A percentile compares a stretch with the other conserved stretches of the same genome.
phyloP scores from a whole-genome alignment of 83 land plant species.

The Picea abies region DNA sequence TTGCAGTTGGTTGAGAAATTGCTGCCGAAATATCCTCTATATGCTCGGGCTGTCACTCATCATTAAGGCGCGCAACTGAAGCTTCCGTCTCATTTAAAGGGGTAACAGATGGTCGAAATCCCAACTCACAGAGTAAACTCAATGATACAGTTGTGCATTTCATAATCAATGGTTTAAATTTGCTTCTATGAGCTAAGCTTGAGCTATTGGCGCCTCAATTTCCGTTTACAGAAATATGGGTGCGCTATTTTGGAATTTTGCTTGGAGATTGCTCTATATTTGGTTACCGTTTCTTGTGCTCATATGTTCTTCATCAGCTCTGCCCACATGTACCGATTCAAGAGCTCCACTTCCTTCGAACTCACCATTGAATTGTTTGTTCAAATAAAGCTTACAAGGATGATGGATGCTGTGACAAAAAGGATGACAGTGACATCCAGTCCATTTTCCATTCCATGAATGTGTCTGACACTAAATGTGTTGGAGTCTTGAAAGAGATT shows the following conservation, averaged over 20 bases:
- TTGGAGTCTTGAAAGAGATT: not conserved
- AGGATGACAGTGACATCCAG: not conserved
- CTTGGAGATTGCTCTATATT: not conserved
- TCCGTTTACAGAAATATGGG: not conserved
- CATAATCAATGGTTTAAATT: too few species aligned
- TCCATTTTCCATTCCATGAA: not conserved
- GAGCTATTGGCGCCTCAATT: too few species aligned
- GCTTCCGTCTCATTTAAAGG: too few species aligned
- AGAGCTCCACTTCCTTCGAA: not conserved
- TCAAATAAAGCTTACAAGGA: not conserved
- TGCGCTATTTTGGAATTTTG: not conserved
- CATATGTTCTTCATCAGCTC: not conserved
- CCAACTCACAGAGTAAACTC: too few species aligned
- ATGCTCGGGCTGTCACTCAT: too few species aligned
- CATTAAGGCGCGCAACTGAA: too few species aligned
- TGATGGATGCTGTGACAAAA: not conserved
- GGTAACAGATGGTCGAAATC: too few species aligned
- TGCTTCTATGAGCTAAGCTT: too few species aligned
- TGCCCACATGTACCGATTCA: conserved; percentile 2
- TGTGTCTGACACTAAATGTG: conserved; percentile 10
- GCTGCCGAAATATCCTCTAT: too few species aligned
- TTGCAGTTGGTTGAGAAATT: too few species aligned
- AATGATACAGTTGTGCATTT: too few species aligned
- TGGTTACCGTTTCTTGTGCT: not conserved
- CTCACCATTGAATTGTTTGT: not conserved